Conservation (phyloP, 768 basidiomycete species). For the Paxillus involutus region DNA sequence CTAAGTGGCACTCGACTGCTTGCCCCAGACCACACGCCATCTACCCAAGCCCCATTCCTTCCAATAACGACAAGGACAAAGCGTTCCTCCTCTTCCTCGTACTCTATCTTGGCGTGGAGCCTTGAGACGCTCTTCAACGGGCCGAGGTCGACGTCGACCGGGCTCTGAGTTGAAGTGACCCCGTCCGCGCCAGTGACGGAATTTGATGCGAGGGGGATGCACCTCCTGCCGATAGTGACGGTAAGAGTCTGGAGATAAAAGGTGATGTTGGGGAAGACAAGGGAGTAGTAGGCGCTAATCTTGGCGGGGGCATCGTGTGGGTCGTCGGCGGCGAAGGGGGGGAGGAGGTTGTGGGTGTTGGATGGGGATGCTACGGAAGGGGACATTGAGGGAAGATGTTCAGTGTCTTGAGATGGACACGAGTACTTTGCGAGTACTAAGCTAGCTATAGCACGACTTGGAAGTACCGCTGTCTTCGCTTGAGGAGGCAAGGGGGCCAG, state of each 20-base stretch:
- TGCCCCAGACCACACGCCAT: conserved; percentile 92
- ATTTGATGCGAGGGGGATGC: conserved; percentile 61
- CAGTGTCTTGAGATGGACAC: neutral
- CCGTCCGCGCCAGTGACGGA: conserved; percentile 48
- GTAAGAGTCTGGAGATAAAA: conserved; percentile 97
- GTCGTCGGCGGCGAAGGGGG: conserved; percentile 8
- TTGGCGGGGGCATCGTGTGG: conserved; percentile 51
- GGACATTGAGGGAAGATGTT: conserved; percentile 24
- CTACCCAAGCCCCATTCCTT: conserved; percentile 98
- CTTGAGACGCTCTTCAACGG: conserved; percentile 97
- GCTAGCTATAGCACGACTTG: neutral
- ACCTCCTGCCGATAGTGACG: conserved; percentile 91
- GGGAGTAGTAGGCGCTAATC: conserved; percentile 91
- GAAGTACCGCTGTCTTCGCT: neutral
- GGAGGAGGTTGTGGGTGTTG: conserved; percentile 4
- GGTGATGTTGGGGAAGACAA: conserved; percentile 91
- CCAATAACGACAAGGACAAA: conserved; percentile 91
- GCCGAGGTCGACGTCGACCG: conserved; percentile 90
- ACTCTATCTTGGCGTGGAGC: conserved; percentile 93
- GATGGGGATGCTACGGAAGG: conserved; percentile 10
- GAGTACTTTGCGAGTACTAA: neutral
- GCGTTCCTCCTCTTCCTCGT: conserved; percentile 84
- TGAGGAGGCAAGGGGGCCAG: neutral
- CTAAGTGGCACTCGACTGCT: conserved; percentile 84
- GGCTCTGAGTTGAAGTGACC: conserved; percentile 26